phyloP scores from a whole-genome alignment of 1,139 yeast genomes.

The Debaryomyces nepalensis region DNA sequence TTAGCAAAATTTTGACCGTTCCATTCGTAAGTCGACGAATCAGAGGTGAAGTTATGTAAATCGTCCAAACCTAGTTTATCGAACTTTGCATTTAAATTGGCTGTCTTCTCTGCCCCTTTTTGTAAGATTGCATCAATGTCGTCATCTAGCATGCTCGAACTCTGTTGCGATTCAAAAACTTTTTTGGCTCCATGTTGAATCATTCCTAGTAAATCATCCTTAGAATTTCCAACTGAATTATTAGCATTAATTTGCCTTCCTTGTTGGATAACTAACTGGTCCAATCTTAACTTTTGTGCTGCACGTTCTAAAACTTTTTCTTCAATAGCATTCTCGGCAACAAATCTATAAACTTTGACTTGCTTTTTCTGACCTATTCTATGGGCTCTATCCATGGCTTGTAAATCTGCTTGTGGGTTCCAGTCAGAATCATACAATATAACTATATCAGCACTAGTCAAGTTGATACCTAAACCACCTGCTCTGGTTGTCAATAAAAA shows the following conservation, averaged over 20 bases:
- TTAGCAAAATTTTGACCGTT: conserved; percentile 93
- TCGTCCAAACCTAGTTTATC: conserved; percentile 89
- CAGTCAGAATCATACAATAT: conserved; percentile 93
- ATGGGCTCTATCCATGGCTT: conserved; percentile 99
- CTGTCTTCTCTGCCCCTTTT: conserved; percentile 82
- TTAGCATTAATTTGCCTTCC: conserved; percentile 63
- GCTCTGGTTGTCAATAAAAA: conserved; percentile 94
- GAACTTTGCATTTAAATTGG: conserved; percentile 74
- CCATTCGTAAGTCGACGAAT: conserved; percentile 94
- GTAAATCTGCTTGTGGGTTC: conserved; percentile 99
- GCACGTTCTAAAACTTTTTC: conserved; percentile 96
- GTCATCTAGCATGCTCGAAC: conserved; percentile 53
- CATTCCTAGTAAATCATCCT: conserved; percentile 90
- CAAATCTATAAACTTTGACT: conserved; percentile 88
- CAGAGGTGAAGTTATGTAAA: conserved; percentile 85
- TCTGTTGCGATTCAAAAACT: conserved; percentile 63
- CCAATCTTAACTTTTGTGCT: conserved; percentile 88
- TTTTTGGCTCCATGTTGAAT: conserved; percentile 96
- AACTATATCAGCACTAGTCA: conserved; percentile 92
- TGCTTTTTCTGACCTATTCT: conserved; percentile 98
- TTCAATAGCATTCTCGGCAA: conserved; percentile 94
- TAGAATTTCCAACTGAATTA: conserved; percentile 50
- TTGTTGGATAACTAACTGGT: conserved; percentile 95
- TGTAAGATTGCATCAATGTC: conserved; percentile 82
- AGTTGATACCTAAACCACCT: conserved; percentile 96